These are phyloP conservation scores for Pichia cactophila DNA, from an alignment of 1,139 yeast species.

Conservation along the genomic window DNA sequence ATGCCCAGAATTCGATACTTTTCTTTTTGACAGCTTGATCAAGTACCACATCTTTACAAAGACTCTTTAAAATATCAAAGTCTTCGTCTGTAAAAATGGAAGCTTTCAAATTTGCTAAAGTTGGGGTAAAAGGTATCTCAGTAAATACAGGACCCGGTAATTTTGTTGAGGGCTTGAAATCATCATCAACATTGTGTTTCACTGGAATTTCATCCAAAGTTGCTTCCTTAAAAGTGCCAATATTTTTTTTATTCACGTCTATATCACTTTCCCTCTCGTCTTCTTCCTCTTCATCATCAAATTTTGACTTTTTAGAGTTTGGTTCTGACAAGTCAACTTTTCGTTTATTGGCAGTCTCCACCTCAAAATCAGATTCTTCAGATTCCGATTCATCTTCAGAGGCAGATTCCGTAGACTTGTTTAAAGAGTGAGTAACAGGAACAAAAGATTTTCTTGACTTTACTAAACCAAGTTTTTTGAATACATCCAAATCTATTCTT, in stretches of 20 bases:
- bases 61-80: constrained; percentile 41
- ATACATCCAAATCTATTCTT: constrained; percentile 11
- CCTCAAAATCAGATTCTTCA: neutral
- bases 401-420: constrained; percentile 33
- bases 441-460: constrained; percentile 25
- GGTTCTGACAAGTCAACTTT: neutral
- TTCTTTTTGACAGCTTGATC: constrained; percentile 24
- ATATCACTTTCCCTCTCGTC: neutral
- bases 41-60: constrained; percentile 31
- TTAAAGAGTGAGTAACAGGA: constrained; percentile 71
- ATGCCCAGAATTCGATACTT: constrained; percentile 56
- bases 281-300: neutral
- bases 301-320: neutral
- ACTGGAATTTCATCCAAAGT: neutral
- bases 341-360: neutral
- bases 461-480: constrained; percentile 4
- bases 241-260: neutral
- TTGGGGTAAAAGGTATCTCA: constrained; percentile 32
- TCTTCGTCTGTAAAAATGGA: constrained; percentile 72
- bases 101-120: constrained; percentile 45
- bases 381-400: constrained; percentile 17
- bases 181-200: neutral
- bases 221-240: constrained; percentile 2
- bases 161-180: constrained; percentile 38
- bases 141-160: constrained; percentile 47